Evolutionary conservation across 306 rosid species (phyloP), one percentile per base, ranked within the genome.

Genomic region (Vigna hirtella): DNA sequence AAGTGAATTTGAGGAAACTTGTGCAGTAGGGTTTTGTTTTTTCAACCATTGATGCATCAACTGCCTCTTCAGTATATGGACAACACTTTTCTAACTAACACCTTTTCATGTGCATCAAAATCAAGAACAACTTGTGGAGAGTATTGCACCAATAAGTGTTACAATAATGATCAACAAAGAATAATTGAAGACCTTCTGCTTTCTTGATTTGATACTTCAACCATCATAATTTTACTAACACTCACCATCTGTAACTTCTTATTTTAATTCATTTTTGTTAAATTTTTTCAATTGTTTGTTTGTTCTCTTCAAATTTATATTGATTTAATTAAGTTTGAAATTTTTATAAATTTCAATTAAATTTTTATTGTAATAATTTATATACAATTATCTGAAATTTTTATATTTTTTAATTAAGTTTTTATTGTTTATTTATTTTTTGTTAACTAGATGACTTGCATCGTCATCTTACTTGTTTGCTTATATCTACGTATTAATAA

Each of bases 171-270:
- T 36, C 61, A 32, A 18, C 10, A 34, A 12, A 32, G 34, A 75
- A 62, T 43, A 48, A 62, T 17, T 6, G 17, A 75, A 48, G 12
- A 22, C 13, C 30, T 43, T 4, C 17, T 57, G 7, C 7, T 57
- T 58, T 45, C 69, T 58, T 73, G 68, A 73, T 73, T 72, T 72
- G 77, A 56, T 72, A 13, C 24, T 40, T 72, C 49, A 72, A 52
- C 77, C 52, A 18, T 52, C 51, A 34, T 34, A 10, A 17, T 71
- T 45, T 68, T 42, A 4, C 47, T 36, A 64, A 36, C 24, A 66
- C 71, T 66, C 34, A 12, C 2, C 53, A 1, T 52, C 3, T 18
- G 3, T 66, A 40, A 40, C 26, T 66, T 66, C 4, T 40, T 18
- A 42, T 5, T 40, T 30, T 20, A 42, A 12, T 42, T 66, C 53